Percentiles rank a stretch among this genome's conserved stretches.
These are phyloP conservation scores for Ceratobasidium sp. DNA, from an alignment of 1,284 basidiomycete species.

Conservation along the genomic window DNA sequence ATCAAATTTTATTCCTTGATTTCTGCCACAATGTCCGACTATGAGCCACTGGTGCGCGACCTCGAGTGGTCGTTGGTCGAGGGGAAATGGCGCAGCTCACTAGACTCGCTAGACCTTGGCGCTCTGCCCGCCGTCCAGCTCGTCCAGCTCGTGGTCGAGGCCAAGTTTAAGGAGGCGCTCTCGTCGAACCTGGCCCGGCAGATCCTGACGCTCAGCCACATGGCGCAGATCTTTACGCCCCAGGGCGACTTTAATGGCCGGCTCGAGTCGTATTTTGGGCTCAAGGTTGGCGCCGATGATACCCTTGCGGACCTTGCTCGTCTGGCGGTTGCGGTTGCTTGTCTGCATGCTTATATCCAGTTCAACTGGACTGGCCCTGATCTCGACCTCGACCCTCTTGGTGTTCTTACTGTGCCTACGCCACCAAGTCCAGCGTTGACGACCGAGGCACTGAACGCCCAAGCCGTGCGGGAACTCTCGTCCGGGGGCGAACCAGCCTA, in stretches of 20 bases:
- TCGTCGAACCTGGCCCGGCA: conserved; percentile 61
- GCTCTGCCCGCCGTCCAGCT: conserved; percentile 47
- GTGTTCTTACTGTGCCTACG: conserved; percentile 60
- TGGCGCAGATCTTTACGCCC: not conserved
- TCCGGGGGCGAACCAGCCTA: conserved; percentile 95
- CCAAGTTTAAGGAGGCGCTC: conserved; percentile 61
- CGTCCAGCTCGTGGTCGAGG: conserved; percentile 56
- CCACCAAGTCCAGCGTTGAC: conserved; percentile 49
- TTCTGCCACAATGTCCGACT: conserved; percentile 2
- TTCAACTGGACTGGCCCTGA: conserved; percentile 97
- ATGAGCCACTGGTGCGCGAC: conserved; percentile 25
- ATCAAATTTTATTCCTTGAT: conserved; percentile 14
- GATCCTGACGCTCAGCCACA: conserved; percentile 34
- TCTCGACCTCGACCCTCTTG: conserved; percentile 69
- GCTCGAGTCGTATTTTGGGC: conserved; percentile 26
- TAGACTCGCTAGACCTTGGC: conserved; percentile 15
- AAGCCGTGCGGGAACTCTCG: conserved; percentile 84
- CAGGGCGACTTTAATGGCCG: conserved; percentile 22
- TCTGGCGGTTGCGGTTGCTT: conserved; percentile 78
- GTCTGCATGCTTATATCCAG: conserved; percentile 91
- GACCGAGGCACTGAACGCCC: conserved; percentile 61
- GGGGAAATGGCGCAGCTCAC: conserved; percentile 47
- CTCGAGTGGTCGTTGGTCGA: conserved; percentile 49
- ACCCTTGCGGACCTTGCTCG: conserved; percentile 64
- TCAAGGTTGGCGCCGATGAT: conserved; percentile 10